Conservation (phyloP, 2,329 filamentous ascomycete genomes). For the Exserohilum rostratum region DNA sequence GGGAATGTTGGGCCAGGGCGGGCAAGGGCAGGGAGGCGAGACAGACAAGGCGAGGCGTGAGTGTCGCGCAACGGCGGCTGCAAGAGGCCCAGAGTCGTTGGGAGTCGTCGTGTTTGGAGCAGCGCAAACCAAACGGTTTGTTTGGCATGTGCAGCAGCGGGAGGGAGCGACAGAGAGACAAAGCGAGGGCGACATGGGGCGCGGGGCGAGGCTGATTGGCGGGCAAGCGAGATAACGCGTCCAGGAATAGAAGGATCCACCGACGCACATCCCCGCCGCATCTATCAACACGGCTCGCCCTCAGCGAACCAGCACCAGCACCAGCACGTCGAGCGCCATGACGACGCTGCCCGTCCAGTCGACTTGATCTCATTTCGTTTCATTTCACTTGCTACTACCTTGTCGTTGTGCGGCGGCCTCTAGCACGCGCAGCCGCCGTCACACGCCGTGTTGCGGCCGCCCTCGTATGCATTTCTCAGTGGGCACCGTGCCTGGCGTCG, state of each 20-base stretch:
- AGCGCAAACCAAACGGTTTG: conserved; percentile 1
- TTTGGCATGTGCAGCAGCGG: not conserved
- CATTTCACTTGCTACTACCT: too few relatives aligned
- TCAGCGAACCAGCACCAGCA: not conserved
- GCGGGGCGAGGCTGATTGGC: conserved; percentile 18
- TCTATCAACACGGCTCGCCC: not conserved
- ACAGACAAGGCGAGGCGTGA: too few relatives aligned
- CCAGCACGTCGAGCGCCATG: too few relatives aligned
- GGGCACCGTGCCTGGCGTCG: too few relatives aligned
- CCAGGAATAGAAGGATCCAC: conserved; percentile 18
- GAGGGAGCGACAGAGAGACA: conserved; percentile 3
- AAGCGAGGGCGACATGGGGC: not conserved
- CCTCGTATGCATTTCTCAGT: too few relatives aligned
- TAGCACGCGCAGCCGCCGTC: too few relatives aligned
- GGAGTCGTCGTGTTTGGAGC: too few relatives aligned
- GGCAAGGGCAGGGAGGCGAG: not conserved
- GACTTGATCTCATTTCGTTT: too few relatives aligned
- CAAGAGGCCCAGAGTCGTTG: not conserved
- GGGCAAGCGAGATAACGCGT: conserved; percentile 22
- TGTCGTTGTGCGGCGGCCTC: too few relatives aligned
- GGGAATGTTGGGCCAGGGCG: too few relatives aligned
- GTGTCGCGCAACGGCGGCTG: conserved; percentile 37
- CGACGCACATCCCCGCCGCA: not conserved
- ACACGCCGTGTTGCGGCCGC: too few relatives aligned
- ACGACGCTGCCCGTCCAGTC: too few relatives aligned